These are phyloP conservation scores for Pleurotus ostreatus DNA, from an alignment of 768 basidiomycete species.

Conservation along the genomic window DNA sequence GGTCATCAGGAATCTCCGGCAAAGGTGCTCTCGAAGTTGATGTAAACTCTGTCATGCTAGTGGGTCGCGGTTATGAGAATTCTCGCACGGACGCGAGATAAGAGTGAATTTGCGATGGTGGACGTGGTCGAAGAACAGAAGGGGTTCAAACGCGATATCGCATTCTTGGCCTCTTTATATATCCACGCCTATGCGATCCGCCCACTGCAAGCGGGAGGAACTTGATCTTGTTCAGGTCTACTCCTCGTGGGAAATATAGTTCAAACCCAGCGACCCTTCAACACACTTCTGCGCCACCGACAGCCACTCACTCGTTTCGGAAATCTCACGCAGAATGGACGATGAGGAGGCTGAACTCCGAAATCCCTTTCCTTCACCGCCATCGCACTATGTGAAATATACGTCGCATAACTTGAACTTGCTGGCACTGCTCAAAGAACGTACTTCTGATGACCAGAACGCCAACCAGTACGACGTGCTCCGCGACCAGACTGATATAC, in stretches of 20 bases:
- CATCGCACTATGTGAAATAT: constrained; percentile 79
- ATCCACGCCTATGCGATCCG: not conserved
- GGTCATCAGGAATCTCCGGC: constrained; percentile 53
- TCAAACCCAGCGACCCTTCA: not conserved
- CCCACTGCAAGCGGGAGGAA: not conserved
- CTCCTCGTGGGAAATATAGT: not conserved
- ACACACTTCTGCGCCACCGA: not conserved
- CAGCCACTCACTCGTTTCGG: constrained; percentile 2
- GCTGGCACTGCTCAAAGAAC: constrained; percentile 57
- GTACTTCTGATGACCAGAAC: constrained; percentile 27
- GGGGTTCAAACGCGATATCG: not conserved
- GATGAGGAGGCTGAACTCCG: constrained; percentile 75
- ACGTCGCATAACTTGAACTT: constrained; percentile 70
- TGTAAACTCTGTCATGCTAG: constrained; percentile 8
- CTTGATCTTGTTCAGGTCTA: not conserved
- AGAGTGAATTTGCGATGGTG: not conserved
- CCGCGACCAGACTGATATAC: constrained; percentile 67
- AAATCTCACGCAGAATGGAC: constrained; percentile 39
- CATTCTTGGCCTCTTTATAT: not conserved
- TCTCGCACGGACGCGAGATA: constrained; percentile 5
- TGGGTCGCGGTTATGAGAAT: constrained; percentile 9
- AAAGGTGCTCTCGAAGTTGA: constrained; percentile 18
- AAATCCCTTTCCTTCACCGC: constrained; percentile 88
- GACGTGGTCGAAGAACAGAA: not conserved
- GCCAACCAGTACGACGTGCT: constrained; percentile 62